Base-by-base conservation (phyloP, 768 basidiomycete species). In the Pholiota microspora region DNA sequence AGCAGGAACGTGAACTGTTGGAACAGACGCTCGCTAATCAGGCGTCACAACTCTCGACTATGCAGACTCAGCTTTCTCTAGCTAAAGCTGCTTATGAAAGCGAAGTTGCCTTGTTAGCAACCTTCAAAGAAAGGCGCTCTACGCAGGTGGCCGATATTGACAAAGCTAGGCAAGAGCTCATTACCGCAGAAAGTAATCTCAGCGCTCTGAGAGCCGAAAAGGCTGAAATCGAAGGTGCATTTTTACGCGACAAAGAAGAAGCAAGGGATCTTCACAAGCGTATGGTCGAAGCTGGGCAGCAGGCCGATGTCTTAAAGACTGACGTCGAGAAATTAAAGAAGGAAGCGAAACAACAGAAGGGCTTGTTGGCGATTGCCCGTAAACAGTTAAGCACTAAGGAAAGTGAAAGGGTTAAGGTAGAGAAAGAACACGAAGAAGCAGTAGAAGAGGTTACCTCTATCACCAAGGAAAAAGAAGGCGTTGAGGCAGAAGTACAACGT, bases 331-430 rank as follows among this genome's bases (percentile, higher is more conserved):
- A 90, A 73, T 69, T 81, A 35, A 94, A 86, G 76, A 98, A 92
- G 72, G 95, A 98, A 49, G 93, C 91, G 1, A 89, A 96, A 68
- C 93, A 97, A 66, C 95, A 98, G 74, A 98, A 93, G 68, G 97
- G 97, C 8, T 77, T 96, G 59, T 78, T 96, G 21, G 94, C 94
- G 4, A 96, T 98, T 67, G 91, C 92, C 4, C 88, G 88, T 75
- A 98, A 99, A 69, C 97, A 98, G 73, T 75, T 98, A 24, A 81
- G 81, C 23, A 83, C 89, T 4, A 88, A 92, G 58, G 96, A 98
- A 68, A 75, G 79, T 0, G 90, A 92, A 62, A 83, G 80, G 53
- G 81, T 79, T 12, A 89, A 83, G 67, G 76, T 75, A 8, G 81
- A 87, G 61, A 83, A 83, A 64, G 93, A 94, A 60, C 71, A 91